phyloP scores from a whole-genome alignment of 1,139 yeast species.

The Geotrichum histeridarum region DNA sequence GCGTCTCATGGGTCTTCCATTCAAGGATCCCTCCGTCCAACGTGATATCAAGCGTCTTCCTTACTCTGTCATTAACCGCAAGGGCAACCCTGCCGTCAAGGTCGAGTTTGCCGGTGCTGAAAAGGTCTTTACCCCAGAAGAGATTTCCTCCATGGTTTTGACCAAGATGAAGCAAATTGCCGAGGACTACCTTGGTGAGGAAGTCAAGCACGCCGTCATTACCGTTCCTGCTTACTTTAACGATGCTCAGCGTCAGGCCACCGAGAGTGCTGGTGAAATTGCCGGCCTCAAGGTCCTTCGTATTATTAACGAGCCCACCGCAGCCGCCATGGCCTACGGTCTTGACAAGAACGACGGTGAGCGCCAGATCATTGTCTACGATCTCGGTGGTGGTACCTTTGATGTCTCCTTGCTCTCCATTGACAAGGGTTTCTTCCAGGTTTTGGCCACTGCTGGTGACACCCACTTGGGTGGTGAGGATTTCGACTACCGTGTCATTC shows the following conservation, averaged over 20 bases:
- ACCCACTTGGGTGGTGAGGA: constrained; percentile 99
- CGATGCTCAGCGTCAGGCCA: constrained; percentile 98
- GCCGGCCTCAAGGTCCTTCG: constrained; percentile 92
- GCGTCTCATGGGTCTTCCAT: constrained; percentile 80
- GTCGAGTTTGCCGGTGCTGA: constrained; percentile 64
- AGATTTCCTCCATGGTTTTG: constrained; percentile 85
- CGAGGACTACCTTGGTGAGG: constrained; percentile 82
- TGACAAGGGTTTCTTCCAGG: constrained; percentile 93
- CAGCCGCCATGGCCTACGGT: constrained; percentile 97
- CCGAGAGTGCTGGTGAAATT: constrained; percentile 95
- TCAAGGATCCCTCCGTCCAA: constrained; percentile 69
- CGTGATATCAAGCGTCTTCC: constrained; percentile 81
- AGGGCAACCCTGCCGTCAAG: constrained; percentile 74
- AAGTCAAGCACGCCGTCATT: constrained; percentile 90
- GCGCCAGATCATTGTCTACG: constrained; percentile 86
- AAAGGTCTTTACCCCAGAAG: constrained; percentile 79
- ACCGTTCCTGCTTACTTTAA: constrained; percentile 97
- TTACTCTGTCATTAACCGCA: constrained; percentile 58
- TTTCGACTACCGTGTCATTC: constrained; percentile 83
- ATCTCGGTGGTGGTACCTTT: constrained; percentile 95
- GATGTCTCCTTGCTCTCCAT: constrained; percentile 85
- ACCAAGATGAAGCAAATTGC: constrained; percentile 92
- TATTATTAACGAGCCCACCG: constrained; percentile 96
- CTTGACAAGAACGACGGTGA: constrained; percentile 84
- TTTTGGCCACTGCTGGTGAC: constrained; percentile 93